Base-by-base conservation (phyloP, 2,329 filamentous ascomycete genomes). In the Aspergillus costaricaensis region DNA sequence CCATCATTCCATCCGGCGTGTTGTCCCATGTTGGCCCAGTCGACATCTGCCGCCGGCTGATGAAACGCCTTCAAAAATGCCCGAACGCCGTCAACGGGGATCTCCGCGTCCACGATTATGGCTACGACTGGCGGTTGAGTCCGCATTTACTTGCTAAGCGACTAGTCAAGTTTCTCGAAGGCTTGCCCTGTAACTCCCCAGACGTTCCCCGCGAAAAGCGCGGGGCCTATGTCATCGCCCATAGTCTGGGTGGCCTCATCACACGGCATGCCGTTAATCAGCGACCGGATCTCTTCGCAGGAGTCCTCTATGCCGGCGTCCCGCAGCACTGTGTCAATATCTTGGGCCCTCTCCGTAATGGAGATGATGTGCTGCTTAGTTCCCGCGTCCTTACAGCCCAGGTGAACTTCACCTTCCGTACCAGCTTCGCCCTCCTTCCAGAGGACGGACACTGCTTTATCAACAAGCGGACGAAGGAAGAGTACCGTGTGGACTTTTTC, bases 91-190 rank as follows among this genome's bases (percentile, higher is more conserved):
- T 85, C 55, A 82, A 80, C 4, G 91, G 91, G 7, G 88, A 85
- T 63, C 79, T 97, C 5, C 84, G 92, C 50, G 85, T 96, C 0
- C 92, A 92, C 81, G 89, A 97, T 68, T 98, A 94, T 71, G 92
- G 93, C 17, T 98, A 96, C 69, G 94, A 98, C 76, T 98, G 94
- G 94, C 85, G 94, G 15, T 80, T 97, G 41, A 95, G 91, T 64
- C 94, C 94, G 0, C 85, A 89, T 69, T 80, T 92, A 0, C 83
- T 95, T 0, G 92, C 90, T 3, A 81, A 82, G 49, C 86, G 86
- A 62, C 79, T 98, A n/a, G 85, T 88, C 38, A 77, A 84, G 17
- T 96, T 91, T 68, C 80, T 98, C 14, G 86, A 90, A 70, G 81
- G 78, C 2, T 80, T 98, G 0, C 90, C 90, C 0, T 92, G 87